Conservation (phyloP, 768 basidiomycete species). For the Hericium erinaceus region DNA sequence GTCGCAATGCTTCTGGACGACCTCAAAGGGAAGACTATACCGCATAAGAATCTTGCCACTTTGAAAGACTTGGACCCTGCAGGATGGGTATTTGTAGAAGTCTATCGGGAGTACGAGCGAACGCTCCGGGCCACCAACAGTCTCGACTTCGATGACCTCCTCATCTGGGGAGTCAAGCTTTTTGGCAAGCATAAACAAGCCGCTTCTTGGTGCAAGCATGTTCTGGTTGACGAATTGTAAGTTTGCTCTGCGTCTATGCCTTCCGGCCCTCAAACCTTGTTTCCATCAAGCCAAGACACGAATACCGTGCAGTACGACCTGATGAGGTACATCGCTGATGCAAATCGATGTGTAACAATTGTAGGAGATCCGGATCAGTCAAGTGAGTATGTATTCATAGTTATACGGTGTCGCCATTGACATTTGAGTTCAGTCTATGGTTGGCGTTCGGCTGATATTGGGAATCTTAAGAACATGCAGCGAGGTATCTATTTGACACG, state of each 20-base stretch:
- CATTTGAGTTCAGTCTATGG: constrained; percentile 49
- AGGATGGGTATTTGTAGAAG: constrained; percentile 34
- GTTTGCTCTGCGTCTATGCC: constrained; percentile 17
- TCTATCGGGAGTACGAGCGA: constrained; percentile 62
- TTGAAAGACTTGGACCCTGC: constrained; percentile 17
- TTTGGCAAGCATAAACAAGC: constrained; percentile 43
- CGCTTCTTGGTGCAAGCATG: constrained; percentile 52
- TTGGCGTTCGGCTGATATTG: constrained; percentile 77
- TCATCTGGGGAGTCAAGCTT: constrained; percentile 61
- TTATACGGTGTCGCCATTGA: background rate
- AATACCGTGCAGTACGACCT: constrained; percentile 76
- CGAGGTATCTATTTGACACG: constrained; percentile 29
- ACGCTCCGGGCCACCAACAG: constrained; percentile 53
- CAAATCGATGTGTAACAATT: constrained; percentile 52
- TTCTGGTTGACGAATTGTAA: constrained; percentile 79
- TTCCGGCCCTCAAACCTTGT: background rate
- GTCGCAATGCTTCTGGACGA: constrained; percentile 5
- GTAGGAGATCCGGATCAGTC: constrained; percentile 92
- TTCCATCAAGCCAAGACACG: constrained; percentile 55
- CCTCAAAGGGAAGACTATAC: background rate
- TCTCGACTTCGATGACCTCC: constrained; percentile 83
- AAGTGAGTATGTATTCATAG: constrained; percentile 32
- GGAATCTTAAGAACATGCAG: constrained; percentile 66
- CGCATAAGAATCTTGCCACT: background rate
- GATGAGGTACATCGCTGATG: constrained; percentile 54